Conservation (phyloP, 192 early-diverging fungal species). For the Podila clonocystis region DNA sequence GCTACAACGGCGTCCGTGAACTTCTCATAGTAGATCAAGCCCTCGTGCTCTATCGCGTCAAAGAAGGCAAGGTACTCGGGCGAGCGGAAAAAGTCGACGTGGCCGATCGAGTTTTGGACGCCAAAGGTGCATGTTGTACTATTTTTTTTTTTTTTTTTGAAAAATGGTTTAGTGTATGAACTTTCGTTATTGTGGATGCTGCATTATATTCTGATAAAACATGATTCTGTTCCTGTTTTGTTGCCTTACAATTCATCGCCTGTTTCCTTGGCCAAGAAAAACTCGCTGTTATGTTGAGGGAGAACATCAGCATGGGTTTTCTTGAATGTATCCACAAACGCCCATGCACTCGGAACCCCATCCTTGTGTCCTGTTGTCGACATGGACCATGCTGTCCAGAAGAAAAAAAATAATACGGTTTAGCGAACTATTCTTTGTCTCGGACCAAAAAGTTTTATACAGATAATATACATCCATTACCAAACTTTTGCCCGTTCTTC, state of each 20-base stretch:
- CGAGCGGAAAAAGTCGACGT: slow-evolving; percentile 67
- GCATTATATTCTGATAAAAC: too few species aligned
- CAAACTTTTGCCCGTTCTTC: slow-evolving; percentile 59
- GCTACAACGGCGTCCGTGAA: slow-evolving; percentile 68
- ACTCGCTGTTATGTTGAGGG: slow-evolving; percentile 17
- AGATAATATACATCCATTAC: slow-evolving; percentile 12
- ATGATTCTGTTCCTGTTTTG: not conserved
- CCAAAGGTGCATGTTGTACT: slow-evolving; percentile 71
- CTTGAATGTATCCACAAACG: slow-evolving; percentile 26
- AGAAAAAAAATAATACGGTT: not conserved
- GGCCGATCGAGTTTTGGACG: slow-evolving; percentile 77
- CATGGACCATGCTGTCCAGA: slow-evolving; percentile 25
- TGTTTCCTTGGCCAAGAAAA: slow-evolving; percentile 17
- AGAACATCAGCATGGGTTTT: slow-evolving; percentile 8
- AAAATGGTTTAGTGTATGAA: not conserved
- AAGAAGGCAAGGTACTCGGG: slow-evolving; percentile 61
- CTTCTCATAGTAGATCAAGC: slow-evolving; percentile 55
- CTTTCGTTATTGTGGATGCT: not conserved
- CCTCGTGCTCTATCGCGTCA: slow-evolving; percentile 51
- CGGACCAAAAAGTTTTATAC: too few species aligned
- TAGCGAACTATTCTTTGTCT: not conserved
- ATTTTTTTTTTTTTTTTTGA: slow-evolving; percentile 28
- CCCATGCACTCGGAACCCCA: slow-evolving; percentile 62
- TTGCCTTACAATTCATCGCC: slow-evolving; percentile 20
- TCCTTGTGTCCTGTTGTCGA: slow-evolving; percentile 35